Percentiles rank a stretch among this genome's conserved stretches.
phyloP scores from a whole-genome alignment of 495 filamentous ascomycete genomes.

The Aspergillus saccharolyticus region DNA sequence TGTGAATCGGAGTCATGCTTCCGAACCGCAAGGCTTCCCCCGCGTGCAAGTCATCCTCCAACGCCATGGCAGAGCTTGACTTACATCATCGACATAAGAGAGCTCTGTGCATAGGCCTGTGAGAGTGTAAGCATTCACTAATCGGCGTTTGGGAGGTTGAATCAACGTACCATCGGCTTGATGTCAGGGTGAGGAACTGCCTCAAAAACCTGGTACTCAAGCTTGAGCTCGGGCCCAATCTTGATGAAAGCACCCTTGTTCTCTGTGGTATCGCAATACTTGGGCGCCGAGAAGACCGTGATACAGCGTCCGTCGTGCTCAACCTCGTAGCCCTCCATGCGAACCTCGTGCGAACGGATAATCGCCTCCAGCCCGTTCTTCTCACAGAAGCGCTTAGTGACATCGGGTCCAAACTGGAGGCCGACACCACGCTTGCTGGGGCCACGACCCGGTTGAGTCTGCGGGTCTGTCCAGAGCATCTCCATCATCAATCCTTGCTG shows the following conservation, averaged over 20 bases:
- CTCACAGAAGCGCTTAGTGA: slow-evolving; percentile 96
- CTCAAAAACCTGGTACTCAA: slow-evolving; percentile 86
- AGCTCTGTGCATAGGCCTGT: slow-evolving; percentile 77
- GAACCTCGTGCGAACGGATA: slow-evolving; percentile 94
- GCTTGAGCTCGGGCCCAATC: slow-evolving; percentile 85
- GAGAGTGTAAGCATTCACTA: background rate
- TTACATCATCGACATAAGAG: slow-evolving; percentile 62
- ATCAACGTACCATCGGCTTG: slow-evolving; percentile 75
- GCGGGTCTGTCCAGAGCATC: slow-evolving; percentile 99
- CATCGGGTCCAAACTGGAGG: slow-evolving; percentile 92
- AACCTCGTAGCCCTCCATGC: slow-evolving; percentile 96
- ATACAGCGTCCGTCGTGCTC: slow-evolving; percentile 96
- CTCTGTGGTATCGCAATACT: slow-evolving; percentile 95
- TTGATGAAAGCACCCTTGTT: slow-evolving; percentile 99
- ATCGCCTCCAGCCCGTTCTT: slow-evolving; percentile 90
- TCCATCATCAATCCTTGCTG: slow-evolving; percentile 99
- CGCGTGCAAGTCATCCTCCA: background rate
- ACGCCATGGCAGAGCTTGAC: background rate
- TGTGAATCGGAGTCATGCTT: background rate
- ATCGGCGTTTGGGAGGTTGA: background rate
- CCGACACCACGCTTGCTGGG: slow-evolving; percentile 97
- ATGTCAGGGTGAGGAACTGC: slow-evolving; percentile 94
- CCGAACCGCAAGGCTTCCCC: background rate
- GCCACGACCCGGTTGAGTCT: slow-evolving; percentile 75
- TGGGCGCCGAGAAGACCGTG: slow-evolving; percentile 98